Evolutionary conservation across 2,329 filamentous ascomycete genomes (phyloP).

Genomic region (Neopestalotiopsis sp.): DNA sequence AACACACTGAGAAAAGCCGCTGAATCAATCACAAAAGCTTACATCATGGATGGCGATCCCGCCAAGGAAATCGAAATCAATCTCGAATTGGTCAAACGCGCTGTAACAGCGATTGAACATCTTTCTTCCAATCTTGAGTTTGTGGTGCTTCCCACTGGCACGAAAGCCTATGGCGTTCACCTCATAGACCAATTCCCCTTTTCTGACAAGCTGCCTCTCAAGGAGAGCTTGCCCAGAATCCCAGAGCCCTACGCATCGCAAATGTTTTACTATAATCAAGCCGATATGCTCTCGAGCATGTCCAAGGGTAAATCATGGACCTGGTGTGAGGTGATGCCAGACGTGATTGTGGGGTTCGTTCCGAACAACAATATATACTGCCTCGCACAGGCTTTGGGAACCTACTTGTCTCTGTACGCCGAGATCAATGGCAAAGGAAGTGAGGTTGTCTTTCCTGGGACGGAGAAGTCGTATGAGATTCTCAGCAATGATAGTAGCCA

Average conservation of each 20-base stretch:
- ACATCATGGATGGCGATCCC: conserved; percentile 41
- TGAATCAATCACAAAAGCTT: conserved; percentile 25
- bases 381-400: conserved; percentile 44
- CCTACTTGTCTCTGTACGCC: conserved; percentile 43
- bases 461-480: conserved; percentile 37
- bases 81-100: conserved; percentile 42
- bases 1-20: conserved; percentile 21
- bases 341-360: conserved; percentile 46
- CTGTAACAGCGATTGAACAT: conserved; percentile 43
- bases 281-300: conserved; percentile 43
- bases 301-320: conserved; percentile 37
- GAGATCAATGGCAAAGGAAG: conserved; percentile 42
- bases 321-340: conserved; percentile 45
- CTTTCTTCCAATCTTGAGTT: conserved; percentile 44
- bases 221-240: conserved; percentile 45
- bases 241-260: conserved; percentile 46
- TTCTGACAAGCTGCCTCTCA: conserved; percentile 33
- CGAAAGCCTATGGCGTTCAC: conserved; percentile 44
- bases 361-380: conserved; percentile 49
- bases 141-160: conserved; percentile 47
- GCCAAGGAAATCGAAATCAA: conserved; percentile 41
- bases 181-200: conserved; percentile 36
- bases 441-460: conserved; percentile 42
- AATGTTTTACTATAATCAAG: conserved; percentile 54
- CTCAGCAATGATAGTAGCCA: conserved; percentile 43